A percentile compares a stretch with the other conserved stretches of the same genome.
Conservation (phyloP, 23 red algal genomes). For the Gracilaria domingensis region DNA sequence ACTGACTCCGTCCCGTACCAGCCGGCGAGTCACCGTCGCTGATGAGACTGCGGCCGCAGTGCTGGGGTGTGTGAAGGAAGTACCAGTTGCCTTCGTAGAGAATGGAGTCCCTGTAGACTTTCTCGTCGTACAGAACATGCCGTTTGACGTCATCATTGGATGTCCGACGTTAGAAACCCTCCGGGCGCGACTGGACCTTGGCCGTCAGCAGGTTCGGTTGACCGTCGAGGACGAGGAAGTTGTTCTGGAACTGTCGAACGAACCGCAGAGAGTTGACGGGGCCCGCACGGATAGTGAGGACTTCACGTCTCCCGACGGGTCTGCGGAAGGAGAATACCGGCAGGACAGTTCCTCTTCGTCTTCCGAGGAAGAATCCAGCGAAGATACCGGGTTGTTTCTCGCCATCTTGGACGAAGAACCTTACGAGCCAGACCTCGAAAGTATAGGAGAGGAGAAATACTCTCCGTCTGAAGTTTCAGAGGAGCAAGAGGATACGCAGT, state of each 20-base stretch:
- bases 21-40: neutral
- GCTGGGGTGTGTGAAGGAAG: neutral
- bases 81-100: conserved; percentile 2
- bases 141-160: conserved; percentile 26
- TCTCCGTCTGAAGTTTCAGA: neutral
- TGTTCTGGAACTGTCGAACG: neutral
- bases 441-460: neutral
- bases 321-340: neutral
- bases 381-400: neutral
- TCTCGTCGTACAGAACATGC: neutral
- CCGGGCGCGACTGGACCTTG: neutral
- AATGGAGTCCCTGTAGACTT: neutral
- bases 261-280: neutral
- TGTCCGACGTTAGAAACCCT: neutral
- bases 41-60: neutral
- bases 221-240: neutral
- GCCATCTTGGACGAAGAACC: neutral
- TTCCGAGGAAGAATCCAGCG: neutral
- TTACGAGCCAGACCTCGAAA: neutral
- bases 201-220: neutral
- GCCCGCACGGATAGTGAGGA: conserved; percentile 9
- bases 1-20: neutral
- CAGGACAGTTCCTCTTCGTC: neutral
- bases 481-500: neutral
- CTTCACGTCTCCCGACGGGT: neutral